A percentile compares a stretch with the other conserved stretches of the same genome.
phyloP scores from a whole-genome alignment of 2,329 filamentous ascomycete species.

The Trichoderma sp. region DNA sequence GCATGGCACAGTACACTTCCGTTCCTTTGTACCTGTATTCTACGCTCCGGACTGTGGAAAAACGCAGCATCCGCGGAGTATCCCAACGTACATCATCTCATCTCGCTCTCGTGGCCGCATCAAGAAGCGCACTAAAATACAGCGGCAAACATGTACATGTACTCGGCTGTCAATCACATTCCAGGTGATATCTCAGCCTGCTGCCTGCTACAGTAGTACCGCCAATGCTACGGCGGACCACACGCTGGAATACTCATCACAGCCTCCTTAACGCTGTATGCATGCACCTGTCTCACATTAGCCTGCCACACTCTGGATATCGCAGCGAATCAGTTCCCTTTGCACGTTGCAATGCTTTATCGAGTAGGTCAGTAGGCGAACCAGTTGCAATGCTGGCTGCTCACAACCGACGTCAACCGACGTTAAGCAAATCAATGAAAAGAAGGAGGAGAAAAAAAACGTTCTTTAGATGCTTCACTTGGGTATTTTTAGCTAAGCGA shows the following conservation, averaged over 20 bases:
- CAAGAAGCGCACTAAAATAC: not conserved
- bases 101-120: not conserved
- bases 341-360: not conserved
- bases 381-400: not conserved
- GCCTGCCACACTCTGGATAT: not conserved
- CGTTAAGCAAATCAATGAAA: not conserved
- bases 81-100: not conserved
- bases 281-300: not conserved
- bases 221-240: not conserved
- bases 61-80: not conserved
- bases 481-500: not conserved
- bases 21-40: not conserved
- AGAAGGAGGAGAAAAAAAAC: not conserved
- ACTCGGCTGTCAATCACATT: not conserved
- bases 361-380: not conserved
- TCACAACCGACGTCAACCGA: not conserved
- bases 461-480: not conserved
- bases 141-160: not conserved
- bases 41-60: not conserved
- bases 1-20: not conserved
- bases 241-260: not conserved
- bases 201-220: not conserved
- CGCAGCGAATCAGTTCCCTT: not conserved
- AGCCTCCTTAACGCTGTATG: not conserved
- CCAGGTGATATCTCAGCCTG: not conserved